phyloP scores from a whole-genome alignment of 352 stramenopile genomes.

The Phytophthora colocasiae region DNA sequence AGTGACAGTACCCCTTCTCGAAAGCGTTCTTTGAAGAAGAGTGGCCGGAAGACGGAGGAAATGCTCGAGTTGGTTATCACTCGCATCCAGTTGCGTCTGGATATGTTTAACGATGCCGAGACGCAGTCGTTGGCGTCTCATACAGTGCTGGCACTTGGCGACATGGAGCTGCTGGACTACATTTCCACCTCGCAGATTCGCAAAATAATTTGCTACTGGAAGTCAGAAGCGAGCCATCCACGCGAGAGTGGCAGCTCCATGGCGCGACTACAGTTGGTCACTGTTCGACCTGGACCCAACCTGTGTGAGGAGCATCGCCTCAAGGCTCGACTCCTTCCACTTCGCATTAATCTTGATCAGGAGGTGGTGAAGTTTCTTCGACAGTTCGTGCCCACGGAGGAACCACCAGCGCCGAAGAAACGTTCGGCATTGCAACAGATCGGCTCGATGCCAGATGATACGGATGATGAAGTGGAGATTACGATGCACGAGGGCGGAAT shows the following conservation, averaged over 20 bases:
- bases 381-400: slow-evolving; percentile 75
- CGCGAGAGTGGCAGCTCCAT: slow-evolving; percentile 88
- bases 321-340: slow-evolving; percentile 74
- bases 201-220: slow-evolving; percentile 93
- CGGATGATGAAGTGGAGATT: slow-evolving; percentile 37
- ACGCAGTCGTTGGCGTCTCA: slow-evolving; percentile 78
- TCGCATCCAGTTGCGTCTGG: slow-evolving; percentile 83
- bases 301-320: slow-evolving; percentile 87
- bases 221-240: slow-evolving; percentile 82
- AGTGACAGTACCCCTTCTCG: slow-evolving; percentile 27
- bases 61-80: slow-evolving; percentile 88
- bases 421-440: slow-evolving; percentile 12
- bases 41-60: slow-evolving; percentile 87
- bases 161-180: slow-evolving; percentile 89
- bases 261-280: slow-evolving; percentile 82
- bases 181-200: slow-evolving; percentile 91
- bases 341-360: slow-evolving; percentile 89
- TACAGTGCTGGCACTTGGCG: slow-evolving; percentile 74
- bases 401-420: slow-evolving; percentile 24
- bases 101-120: slow-evolving; percentile 85
- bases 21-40: slow-evolving; percentile 82
- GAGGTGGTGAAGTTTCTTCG: slow-evolving; percentile 89
- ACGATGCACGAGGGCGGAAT: slow-evolving; percentile 49
- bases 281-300: slow-evolving; percentile 75
- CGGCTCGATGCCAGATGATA: slow-evolving; percentile 37